Evolutionary conservation across 129 eudicot genomes (phyloP).

Genomic region (Helichrysum umbraculigerum): DNA sequence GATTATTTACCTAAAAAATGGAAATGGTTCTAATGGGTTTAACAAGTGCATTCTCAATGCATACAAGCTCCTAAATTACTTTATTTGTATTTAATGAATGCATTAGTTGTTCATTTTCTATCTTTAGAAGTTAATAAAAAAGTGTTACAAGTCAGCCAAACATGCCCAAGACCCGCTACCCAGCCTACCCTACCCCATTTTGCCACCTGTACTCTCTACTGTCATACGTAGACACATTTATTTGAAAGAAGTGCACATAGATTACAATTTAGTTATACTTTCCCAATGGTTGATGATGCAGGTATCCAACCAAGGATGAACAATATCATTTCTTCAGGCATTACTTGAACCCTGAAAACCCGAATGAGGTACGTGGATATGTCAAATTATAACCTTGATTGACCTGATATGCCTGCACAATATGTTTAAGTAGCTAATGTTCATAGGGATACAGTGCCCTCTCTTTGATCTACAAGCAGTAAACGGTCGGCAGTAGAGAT

Average conservation of each 20-base stretch:
- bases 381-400: conserved; percentile 13
- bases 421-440: neutral
- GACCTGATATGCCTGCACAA: neutral
- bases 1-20: neutral
- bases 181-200: neutral
- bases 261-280: conserved; percentile 12
- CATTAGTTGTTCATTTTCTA: neutral
- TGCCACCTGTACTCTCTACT: neutral
- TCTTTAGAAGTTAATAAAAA: neutral
- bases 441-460: neutral
- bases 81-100: neutral
- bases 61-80: neutral
- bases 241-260: neutral
- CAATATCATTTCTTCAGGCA: conserved; percentile 91
- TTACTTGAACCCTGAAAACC: conserved; percentile 68
- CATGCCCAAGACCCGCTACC: neutral
- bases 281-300: conserved; percentile 32
- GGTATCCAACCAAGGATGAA: conserved; percentile 75
- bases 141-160: neutral
- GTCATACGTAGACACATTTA: neutral
- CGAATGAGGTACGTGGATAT: conserved; percentile 58
- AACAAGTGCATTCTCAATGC: neutral
- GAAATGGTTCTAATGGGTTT: neutral
- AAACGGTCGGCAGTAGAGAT: no score
- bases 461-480: neutral